A percentile compares a stretch with the other conserved stretches of the same genome.
phyloP scores from a whole-genome alignment of 2,329 filamentous ascomycete species.

The Fusarium chuoi region DNA sequence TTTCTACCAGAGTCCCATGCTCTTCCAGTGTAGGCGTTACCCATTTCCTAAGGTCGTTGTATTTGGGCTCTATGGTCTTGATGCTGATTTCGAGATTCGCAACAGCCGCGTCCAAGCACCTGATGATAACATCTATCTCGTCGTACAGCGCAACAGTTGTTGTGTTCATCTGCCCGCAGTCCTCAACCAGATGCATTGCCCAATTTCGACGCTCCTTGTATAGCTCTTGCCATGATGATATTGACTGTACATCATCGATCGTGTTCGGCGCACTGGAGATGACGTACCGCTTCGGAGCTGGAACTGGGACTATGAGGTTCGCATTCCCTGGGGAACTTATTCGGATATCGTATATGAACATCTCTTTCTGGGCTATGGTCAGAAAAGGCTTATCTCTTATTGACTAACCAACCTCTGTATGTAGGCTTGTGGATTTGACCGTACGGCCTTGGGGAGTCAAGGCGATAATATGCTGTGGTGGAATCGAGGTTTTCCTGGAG shows the following conservation, averaged over 20 bases:
- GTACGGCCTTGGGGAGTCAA: constrained; percentile 87
- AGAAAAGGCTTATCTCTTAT: constrained; percentile 15
- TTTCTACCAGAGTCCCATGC: constrained; percentile 69
- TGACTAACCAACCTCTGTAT: constrained; percentile 71
- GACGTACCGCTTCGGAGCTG: constrained; percentile 64
- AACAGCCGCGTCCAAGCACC: constrained; percentile 84
- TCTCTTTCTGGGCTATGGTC: constrained; percentile 71
- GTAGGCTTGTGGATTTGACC: constrained; percentile 81
- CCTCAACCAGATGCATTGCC: constrained; percentile 76
- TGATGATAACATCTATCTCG: constrained; percentile 80
- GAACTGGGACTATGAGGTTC: constrained; percentile 59
- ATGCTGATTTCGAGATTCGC: constrained; percentile 84
- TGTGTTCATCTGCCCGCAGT: constrained; percentile 73
- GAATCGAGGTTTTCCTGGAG: constrained; percentile 76
- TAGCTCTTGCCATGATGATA: constrained; percentile 88
- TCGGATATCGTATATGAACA: constrained; percentile 91
- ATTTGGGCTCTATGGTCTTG: constrained; percentile 76
- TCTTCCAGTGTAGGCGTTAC: constrained; percentile 73
- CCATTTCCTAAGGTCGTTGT: constrained; percentile 77
- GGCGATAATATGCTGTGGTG: constrained; percentile 82
- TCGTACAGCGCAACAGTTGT: constrained; percentile 72
- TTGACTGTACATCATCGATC: constrained; percentile 80
- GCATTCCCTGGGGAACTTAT: constrained; percentile 65
- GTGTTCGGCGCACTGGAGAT: constrained; percentile 80
- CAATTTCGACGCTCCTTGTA: constrained; percentile 85